These are phyloP conservation scores for Mortierella alpina DNA, from an alignment of 192 early-diverging fungal genomes.

Conservation along the genomic window DNA sequence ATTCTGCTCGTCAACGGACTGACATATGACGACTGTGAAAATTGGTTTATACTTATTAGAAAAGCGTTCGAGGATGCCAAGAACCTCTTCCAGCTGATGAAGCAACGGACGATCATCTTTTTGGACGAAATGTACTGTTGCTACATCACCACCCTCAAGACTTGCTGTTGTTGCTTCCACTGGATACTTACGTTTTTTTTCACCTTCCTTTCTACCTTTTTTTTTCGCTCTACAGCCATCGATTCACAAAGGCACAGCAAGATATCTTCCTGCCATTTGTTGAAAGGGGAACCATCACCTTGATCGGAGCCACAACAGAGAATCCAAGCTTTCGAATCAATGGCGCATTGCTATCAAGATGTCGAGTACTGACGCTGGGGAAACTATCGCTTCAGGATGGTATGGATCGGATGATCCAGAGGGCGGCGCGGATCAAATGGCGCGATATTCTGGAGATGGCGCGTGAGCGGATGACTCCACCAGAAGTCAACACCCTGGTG, in stretches of 20 bases:
- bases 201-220: background rate
- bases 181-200: background rate
- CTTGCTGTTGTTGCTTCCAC: background rate
- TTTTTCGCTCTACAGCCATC: constrained; percentile 59
- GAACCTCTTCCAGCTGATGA: constrained; percentile 62
- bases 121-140: constrained; percentile 78
- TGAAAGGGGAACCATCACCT: constrained; percentile 76
- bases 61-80: constrained; percentile 79
- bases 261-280: constrained; percentile 85
- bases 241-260: constrained; percentile 91
- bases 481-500: background rate
- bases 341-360: constrained; percentile 81
- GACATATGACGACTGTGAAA: background rate
- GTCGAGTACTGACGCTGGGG: constrained; percentile 79
- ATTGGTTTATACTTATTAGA: constrained; percentile 19
- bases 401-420: constrained; percentile 69
- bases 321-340: constrained; percentile 90
- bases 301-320: constrained; percentile 83
- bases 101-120: constrained; percentile 79
- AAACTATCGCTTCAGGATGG: constrained; percentile 68
- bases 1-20: too few species aligned
- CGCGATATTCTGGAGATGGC: constrained; percentile 34
- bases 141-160: background rate
- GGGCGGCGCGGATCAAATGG: constrained; percentile 68
- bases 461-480: constrained; percentile 26